These are phyloP conservation scores for Tetrapisispora pingtungensis DNA, from an alignment of 805 yeast species.

Conservation along the genomic window DNA sequence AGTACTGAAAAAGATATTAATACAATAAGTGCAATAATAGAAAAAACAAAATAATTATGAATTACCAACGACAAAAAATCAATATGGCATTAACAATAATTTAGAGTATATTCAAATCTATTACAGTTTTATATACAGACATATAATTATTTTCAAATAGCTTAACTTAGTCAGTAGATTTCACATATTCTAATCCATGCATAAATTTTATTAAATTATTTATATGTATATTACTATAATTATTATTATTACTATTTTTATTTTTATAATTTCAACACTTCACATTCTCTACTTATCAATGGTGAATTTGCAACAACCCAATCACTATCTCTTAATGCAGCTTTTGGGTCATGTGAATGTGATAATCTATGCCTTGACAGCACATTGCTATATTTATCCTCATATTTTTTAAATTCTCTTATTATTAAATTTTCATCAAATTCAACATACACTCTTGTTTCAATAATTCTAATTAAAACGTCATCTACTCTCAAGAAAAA, in stretches of 20 bases:
- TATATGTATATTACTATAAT: too few species aligned
- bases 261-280: conserved; percentile 16
- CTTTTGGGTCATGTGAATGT: conserved; percentile 59
- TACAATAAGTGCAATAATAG: conserved; percentile 30
- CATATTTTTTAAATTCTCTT: conserved; percentile 69
- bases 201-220: too few species aligned
- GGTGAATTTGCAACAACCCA: conserved; percentile 71
- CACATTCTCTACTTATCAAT: conserved; percentile 31
- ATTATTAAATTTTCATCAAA: conserved; percentile 43
- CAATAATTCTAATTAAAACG: conserved; percentile 74
- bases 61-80: too few species aligned
- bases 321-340: conserved; percentile 64
- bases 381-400: conserved; percentile 42
- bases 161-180: too few species aligned
- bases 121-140: too few species aligned
- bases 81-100: too few species aligned
- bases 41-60: conserved; percentile 7
- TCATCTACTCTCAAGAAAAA: conserved; percentile 84
- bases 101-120: too few species aligned
- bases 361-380: conserved; percentile 34
- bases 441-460: conserved; percentile 77
- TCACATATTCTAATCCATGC: not conserved
- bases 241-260: too few species aligned
- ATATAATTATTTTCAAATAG: too few species aligned
- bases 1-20: conserved; percentile 25